These are phyloP conservation scores for Thermothielavioides terrestris DNA, from an alignment of 495 filamentous ascomycete genomes.

Conservation along the genomic window DNA sequence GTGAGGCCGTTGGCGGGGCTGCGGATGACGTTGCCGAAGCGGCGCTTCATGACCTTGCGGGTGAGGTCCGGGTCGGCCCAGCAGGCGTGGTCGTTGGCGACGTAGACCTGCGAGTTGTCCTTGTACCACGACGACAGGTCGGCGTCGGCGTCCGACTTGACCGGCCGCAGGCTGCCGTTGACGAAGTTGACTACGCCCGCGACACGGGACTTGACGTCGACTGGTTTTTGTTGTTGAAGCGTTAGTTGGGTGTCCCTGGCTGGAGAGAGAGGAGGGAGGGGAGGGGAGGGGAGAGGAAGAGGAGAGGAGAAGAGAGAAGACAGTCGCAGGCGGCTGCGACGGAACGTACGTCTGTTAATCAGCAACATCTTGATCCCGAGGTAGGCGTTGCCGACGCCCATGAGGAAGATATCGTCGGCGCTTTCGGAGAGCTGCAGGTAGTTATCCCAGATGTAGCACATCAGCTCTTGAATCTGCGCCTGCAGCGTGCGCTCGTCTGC, in stretches of 20 bases:
- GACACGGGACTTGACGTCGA: conserved; percentile 39
- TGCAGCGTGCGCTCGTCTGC: conserved; percentile 31
- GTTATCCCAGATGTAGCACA: conserved; percentile 92
- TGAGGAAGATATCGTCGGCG: conserved; percentile 60
- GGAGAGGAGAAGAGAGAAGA: neutral
- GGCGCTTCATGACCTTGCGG: conserved; percentile 53
- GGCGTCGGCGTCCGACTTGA: conserved; percentile 54
- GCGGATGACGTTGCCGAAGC: conserved; percentile 55
- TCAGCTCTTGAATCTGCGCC: conserved; percentile 61
- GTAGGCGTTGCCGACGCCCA: conserved; percentile 76
- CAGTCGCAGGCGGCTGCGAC: neutral
- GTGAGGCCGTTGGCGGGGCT: conserved; percentile 47
- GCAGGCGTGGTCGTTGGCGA: conserved; percentile 58
- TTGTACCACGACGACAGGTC: conserved; percentile 65
- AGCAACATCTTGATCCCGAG: conserved; percentile 60
- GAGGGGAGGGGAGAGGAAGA: neutral
- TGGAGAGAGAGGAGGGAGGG: neutral
- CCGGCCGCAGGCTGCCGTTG: conserved; percentile 54
- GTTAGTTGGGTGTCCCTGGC: conserved; percentile 1
- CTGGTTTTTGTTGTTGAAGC: neutral
- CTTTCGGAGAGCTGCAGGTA: conserved; percentile 74
- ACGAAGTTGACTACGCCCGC: conserved; percentile 50
- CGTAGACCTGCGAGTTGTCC: conserved; percentile 64
- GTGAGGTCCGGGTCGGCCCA: conserved; percentile 51
- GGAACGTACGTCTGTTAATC: conserved; percentile 53